Base-by-base conservation (phyloP, 2,329 filamentous ascomycete species). In the Aspergillus brasiliensis region DNA sequence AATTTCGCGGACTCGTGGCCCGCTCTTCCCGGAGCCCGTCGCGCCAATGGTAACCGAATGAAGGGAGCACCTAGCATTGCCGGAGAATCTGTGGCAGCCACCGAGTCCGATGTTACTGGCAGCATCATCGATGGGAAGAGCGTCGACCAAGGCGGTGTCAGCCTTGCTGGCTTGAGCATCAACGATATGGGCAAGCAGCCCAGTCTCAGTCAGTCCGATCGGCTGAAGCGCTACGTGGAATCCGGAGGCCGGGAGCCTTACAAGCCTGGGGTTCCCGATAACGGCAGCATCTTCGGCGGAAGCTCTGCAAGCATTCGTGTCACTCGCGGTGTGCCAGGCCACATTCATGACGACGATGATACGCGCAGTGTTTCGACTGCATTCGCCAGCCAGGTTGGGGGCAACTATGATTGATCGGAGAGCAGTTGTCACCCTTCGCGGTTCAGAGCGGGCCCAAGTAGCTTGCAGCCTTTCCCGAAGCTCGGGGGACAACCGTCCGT, bases 301-400 rank as follows among this genome's bases (percentile, higher is more conserved):
- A 89, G 88, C 69, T 82, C 80, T 40, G 78, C 73, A 63, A 80
- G 76, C 71, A 79, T 80, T 61, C 78, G 83, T 54, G 78, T 81
- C 62, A 79, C 80, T 49, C 78, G 80, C 49, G 75, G 78, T 44
- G 67, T 73, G 46, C 72, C 75, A 13, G 76, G 79, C 23, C 73
- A 77, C 57, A 64, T 72, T 38, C 77, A 80, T 44, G 82, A 89
- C 63, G 95, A 99, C 67, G 95, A 99, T 67, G 95, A 98, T 74
- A 92, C 95, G 71, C 92, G 95, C 79, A 98, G 94, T 77, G 87
- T 98, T 71, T 97, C 92, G 72, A 98, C 95, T 55, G 93, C 93
- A 51, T 99, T 98, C 80, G 93, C 94, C 62, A 97, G 92, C 80
- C 95, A 98, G 78, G 88, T 97, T 67, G 92, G 91, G 58, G 83